Evolutionary conservation across 1,139 yeast species (phyloP), one percentile per base, ranked within the genome.

Genomic region (Suhomyces guaymorum): DNA sequence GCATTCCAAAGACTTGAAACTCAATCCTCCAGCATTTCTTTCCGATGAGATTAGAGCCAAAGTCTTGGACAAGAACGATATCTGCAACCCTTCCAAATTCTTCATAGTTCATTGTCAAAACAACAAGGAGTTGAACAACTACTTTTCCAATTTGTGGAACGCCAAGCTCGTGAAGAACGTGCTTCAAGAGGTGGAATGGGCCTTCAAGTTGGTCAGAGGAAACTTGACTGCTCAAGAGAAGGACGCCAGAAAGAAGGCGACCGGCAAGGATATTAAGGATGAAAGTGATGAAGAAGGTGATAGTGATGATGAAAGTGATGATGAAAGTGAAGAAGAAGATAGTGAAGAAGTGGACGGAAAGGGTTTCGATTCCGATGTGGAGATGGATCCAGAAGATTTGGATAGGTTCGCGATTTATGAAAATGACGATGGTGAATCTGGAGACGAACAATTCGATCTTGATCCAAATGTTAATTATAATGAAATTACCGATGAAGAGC

Each of bases 401-500:
- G 53, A 46, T 13, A 55, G 61, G 19, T 63, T 60, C 31, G 66
- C 73, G n/a, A 63, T 71, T 11, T 79, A 75, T 47, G 82, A 80
- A 40, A 65, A 67, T 20, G 51, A 74, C 44, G 63, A 77, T n/a
- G 85, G 63, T 1, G 82, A 63, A 4, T 71, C 84, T 0, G 82
- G 78, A 22, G 75, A 68, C 20, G 65, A 50, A 24, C 57, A 49
- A 17, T 51, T 50, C 11, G 59, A 53, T 7, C 48, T 59, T 4
- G 66, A 70, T 38, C 69, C 73, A 3, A 62, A 64, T 23, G 63
- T 78, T 4, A 63, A 78, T 45, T 80, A 81, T 50, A 78, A 78
- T 47, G 78, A 78, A 49, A 69, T 79, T 5, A 80, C 85, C 0
- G 86, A 80, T 48, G 81, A 77, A 44, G 85, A 79, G 41, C 71